Evolutionary conservation across 2,329 filamentous ascomycete genomes (phyloP).

Genomic region (Sclerotinia glacialis): DNA sequence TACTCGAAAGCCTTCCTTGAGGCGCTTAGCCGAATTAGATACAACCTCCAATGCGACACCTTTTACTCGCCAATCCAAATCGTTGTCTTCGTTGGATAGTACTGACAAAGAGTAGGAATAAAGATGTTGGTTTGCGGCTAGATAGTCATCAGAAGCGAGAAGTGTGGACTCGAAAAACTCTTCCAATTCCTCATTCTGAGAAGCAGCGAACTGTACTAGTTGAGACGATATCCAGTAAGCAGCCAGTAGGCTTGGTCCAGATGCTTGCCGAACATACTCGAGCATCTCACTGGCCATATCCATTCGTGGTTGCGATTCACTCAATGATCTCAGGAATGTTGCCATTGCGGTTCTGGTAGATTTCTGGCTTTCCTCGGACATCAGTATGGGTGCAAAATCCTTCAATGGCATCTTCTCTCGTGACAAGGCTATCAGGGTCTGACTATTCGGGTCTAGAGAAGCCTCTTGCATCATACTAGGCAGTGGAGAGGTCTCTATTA

Average conservation of each 20-base stretch:
- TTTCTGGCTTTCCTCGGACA: slow-evolving; percentile 64
- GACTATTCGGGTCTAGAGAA: slow-evolving; percentile 35
- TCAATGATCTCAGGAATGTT: slow-evolving; percentile 55
- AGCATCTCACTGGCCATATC: slow-evolving; percentile 64
- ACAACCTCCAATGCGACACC: slow-evolving; percentile 79
- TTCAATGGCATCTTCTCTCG: slow-evolving; percentile 26
- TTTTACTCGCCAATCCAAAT: slow-evolving; percentile 66
- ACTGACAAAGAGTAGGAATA: slow-evolving; percentile 60
- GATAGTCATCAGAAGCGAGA: slow-evolving; percentile 42
- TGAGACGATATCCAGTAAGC: slow-evolving; percentile 79
- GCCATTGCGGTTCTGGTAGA: slow-evolving; percentile 56
- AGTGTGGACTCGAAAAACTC: slow-evolving; percentile 61
- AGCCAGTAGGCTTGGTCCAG: slow-evolving; percentile 60
- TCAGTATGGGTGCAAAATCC: slow-evolving; percentile 58
- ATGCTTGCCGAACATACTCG: slow-evolving; percentile 56
- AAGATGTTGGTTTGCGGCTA: slow-evolving; percentile 58
- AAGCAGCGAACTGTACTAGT: slow-evolving; percentile 59
- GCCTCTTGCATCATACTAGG: slow-evolving; percentile 33
- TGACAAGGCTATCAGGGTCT: slow-evolving; percentile 35
- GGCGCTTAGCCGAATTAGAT: slow-evolving; percentile 68
- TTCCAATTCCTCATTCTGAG: slow-evolving; percentile 55
- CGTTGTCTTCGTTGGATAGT: slow-evolving; percentile 51
- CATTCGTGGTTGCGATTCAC: slow-evolving; percentile 57
- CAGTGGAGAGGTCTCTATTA: slow-evolving; percentile 30
- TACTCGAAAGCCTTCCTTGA: slow-evolving; percentile 67